These are phyloP conservation scores for Fusarium sp. DNA, from an alignment of 2,329 filamentous ascomycete genomes.

Conservation along the genomic window DNA sequence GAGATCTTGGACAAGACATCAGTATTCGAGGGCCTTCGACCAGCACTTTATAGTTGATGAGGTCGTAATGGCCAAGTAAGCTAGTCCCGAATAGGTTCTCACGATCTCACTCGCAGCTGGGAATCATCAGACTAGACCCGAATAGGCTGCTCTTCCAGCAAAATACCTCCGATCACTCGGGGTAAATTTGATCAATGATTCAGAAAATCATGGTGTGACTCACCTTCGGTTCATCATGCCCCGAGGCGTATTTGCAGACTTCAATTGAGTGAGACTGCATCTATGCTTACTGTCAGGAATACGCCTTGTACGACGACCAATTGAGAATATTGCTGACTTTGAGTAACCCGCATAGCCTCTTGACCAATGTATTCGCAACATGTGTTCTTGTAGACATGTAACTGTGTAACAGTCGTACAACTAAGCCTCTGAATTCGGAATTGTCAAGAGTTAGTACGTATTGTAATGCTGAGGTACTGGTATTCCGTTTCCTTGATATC, in stretches of 20 bases:
- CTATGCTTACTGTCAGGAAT: rapidly evolving
- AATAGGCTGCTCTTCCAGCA: background rate
- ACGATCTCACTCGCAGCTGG: background rate
- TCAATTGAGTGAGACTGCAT: rapidly evolving
- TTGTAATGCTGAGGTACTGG: rapidly evolving
- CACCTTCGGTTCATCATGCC: background rate
- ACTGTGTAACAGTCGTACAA: rapidly evolving
- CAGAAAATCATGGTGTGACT: background rate
- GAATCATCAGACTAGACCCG: background rate
- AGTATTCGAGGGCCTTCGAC: rapidly evolving
- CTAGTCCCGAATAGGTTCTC: rapidly evolving
- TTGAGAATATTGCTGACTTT: background rate
- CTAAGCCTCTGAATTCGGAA: background rate
- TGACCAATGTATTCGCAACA: background rate
- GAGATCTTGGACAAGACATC: no score
- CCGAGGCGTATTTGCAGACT: rapidly evolving
- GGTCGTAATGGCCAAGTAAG: background rate
- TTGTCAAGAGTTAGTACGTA: rapidly evolving
- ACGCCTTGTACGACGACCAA: rapidly evolving
- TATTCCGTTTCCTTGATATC: rapidly evolving
- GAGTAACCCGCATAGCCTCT: rapidly evolving
- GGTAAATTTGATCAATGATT: background rate
- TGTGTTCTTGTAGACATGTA: background rate
- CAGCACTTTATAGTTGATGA: background rate
- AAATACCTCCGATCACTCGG: background rate